Conservation (phyloP, 2,329 filamentous ascomycete genomes). For the Myriosclerotinia curreyana region DNA sequence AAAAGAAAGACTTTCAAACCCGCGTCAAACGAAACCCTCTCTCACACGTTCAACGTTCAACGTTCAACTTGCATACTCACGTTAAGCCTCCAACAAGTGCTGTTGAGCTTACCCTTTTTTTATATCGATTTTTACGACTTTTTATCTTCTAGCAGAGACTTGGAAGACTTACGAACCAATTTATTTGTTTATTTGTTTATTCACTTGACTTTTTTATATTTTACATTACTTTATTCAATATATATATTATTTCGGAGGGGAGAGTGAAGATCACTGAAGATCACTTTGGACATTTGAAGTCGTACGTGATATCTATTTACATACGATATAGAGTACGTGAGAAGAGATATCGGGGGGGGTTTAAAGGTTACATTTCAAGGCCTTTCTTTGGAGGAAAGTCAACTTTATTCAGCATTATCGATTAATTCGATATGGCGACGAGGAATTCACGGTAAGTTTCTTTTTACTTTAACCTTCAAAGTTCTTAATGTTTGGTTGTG, state of each 20-base stretch:
- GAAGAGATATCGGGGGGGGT: not conserved
- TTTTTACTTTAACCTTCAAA: not conserved
- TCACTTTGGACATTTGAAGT: conserved; percentile 1
- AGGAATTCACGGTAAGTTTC: conserved; percentile 17
- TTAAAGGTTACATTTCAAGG: not conserved
- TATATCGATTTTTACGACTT: not conserved
- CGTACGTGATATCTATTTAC: not conserved
- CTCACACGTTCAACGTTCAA: not conserved
- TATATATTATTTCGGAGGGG: not conserved
- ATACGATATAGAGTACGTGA: not conserved
- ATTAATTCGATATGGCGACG: conserved; percentile 14
- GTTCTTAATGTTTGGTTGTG: not conserved
- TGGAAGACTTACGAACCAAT: not conserved
- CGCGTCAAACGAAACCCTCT: conserved; percentile 17
- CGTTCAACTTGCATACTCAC: conserved; percentile 16
- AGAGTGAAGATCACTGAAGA: conserved; percentile 9
- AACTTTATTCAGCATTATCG: not conserved
- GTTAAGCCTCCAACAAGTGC: conserved; percentile 22
- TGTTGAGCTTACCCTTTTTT: conserved; percentile 16
- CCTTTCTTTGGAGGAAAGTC: not conserved
- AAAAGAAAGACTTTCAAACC: not conserved
- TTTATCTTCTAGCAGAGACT: not conserved
- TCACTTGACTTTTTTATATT: not conserved
- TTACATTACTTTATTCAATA: not conserved
- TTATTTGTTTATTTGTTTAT: not conserved